These are phyloP conservation scores for Phytophthora cactorum DNA, from an alignment of 352 stramenopile species.

Conservation along the genomic window DNA sequence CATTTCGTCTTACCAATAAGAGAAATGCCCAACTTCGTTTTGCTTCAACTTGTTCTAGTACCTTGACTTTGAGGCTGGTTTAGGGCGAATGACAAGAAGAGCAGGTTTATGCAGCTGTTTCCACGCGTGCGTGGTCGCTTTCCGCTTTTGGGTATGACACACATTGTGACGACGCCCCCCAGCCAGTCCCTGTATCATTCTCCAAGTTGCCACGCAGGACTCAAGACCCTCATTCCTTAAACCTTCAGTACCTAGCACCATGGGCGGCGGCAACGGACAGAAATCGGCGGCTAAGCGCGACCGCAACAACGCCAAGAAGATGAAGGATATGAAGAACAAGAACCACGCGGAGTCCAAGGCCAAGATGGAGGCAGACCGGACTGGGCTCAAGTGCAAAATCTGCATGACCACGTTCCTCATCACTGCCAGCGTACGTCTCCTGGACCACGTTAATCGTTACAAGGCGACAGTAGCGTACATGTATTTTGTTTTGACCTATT, in stretches of 20 bases:
- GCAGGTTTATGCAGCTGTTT: slow-evolving; percentile 32
- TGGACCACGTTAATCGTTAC: not conserved
- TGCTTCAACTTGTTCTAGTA: slow-evolving; percentile 6
- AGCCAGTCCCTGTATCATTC: slow-evolving; percentile 19
- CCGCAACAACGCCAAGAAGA: slow-evolving; percentile 87
- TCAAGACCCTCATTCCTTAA: slow-evolving; percentile 14
- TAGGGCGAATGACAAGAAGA: not conserved
- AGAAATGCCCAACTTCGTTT: slow-evolving; percentile 3
- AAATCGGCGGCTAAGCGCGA: slow-evolving; percentile 84
- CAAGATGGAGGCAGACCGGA: slow-evolving; percentile 85
- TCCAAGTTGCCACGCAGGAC: slow-evolving; percentile 22
- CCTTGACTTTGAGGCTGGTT: no score
- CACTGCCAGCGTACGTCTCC: slow-evolving; percentile 71
- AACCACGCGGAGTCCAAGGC: slow-evolving; percentile 79
- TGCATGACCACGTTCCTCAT: slow-evolving; percentile 90
- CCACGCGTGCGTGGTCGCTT: slow-evolving; percentile 20
- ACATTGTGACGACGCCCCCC: not conserved
- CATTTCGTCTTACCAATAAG: slow-evolving; percentile 13
- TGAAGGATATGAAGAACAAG: slow-evolving; percentile 84
- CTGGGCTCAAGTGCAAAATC: slow-evolving; percentile 88
- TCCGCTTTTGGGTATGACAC: slow-evolving; percentile 9
- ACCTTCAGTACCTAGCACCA: slow-evolving; percentile 32
- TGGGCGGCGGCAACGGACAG: slow-evolving; percentile 86
- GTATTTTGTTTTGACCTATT: no score
- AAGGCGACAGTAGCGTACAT: no score